These are phyloP conservation scores for Phaeosphaeria sp. DNA, from an alignment of 2,329 filamentous ascomycete species.

Conservation along the genomic window DNA sequence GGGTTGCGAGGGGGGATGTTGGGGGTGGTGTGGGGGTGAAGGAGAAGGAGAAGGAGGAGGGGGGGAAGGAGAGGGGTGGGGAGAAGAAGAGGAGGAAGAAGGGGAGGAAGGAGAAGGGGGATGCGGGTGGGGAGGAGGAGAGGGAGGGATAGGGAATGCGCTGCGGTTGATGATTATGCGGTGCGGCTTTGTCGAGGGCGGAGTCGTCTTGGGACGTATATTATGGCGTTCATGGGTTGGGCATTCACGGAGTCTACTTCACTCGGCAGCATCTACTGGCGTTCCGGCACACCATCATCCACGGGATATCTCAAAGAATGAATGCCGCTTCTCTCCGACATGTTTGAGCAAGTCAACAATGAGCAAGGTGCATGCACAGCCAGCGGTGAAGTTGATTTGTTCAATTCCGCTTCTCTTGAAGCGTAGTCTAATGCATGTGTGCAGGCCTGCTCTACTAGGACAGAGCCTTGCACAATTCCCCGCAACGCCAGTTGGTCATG, in stretches of 20 bases:
- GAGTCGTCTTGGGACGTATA: too few relatives aligned
- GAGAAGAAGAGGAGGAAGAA: conserved; percentile 24
- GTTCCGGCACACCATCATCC: background rate
- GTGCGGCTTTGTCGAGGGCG: too few relatives aligned
- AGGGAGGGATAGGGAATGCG: conserved; percentile 19
- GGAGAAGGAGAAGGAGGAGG: conserved; percentile 10
- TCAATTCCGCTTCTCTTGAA: conserved; percentile 19
- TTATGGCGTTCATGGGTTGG: too few relatives aligned
- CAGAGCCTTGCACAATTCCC: conserved; percentile 7
- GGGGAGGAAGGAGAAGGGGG: conserved; percentile 22
- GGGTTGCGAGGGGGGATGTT: conserved; percentile 11
- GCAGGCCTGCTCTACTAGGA: conserved; percentile 19
- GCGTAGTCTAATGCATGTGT: conserved; percentile 17
- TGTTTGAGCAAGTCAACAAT: too few relatives aligned
- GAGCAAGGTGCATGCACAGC: too few relatives aligned
- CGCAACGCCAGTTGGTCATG: background rate
- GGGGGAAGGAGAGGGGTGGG: background rate
- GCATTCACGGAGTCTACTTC: background rate
- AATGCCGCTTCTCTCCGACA: too few relatives aligned
- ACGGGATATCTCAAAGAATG: too few relatives aligned
- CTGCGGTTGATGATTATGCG: too few relatives aligned
- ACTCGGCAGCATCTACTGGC: background rate
- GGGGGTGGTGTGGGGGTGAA: conserved; percentile 9
- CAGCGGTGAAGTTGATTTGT: conserved; percentile 12
- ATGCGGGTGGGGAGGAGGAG: conserved; percentile 29